phyloP scores from a whole-genome alignment of 78 protist species.

The Emiliania huxleyi region DNA sequence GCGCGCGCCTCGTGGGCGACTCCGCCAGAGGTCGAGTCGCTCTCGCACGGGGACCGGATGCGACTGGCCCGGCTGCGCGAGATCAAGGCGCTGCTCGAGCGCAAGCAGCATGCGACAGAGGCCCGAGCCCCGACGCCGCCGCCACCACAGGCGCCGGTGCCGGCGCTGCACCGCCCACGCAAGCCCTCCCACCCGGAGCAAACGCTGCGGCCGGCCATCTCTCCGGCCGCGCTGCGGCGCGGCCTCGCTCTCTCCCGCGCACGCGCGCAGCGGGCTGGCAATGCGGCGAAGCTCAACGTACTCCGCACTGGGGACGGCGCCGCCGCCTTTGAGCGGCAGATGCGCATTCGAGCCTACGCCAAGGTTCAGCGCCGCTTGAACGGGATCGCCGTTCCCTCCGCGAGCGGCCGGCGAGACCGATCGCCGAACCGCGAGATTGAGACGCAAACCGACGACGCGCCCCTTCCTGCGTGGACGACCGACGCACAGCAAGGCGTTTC shows the following conservation, averaged over 20 bases:
- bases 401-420: neutral
- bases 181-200: neutral
- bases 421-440: neutral
- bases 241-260: neutral
- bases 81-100: neutral
- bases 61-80: neutral
- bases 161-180: neutral
- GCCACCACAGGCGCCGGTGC: neutral
- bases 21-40: too few relatives aligned
- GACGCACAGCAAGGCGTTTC: too few relatives aligned
- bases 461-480: too few relatives aligned
- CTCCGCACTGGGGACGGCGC: neutral
- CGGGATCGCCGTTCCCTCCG: neutral
- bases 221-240: neutral
- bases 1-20: too few relatives aligned
- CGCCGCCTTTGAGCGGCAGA: neutral
- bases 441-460: neutral
- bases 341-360: neutral
- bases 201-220: neutral
- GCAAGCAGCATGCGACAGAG: neutral
- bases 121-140: neutral
- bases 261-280: neutral
- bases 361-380: neutral
- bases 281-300: neutral
- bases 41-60: neutral